Evolutionary conservation across 345 rosid genomes (phyloP).

Genomic region (Eucalyptus sp.): DNA sequence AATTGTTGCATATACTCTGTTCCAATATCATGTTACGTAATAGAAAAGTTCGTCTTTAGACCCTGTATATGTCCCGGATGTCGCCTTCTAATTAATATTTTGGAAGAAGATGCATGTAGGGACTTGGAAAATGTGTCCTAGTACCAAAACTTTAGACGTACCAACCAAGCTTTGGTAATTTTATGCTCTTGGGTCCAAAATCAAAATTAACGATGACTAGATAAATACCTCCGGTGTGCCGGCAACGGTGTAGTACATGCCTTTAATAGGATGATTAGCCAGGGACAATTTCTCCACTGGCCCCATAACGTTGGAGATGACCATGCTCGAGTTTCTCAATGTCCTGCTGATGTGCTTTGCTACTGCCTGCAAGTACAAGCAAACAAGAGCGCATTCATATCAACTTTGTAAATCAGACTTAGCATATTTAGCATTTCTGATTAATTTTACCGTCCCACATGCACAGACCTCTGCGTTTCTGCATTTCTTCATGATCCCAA

Average conservation of each 20-base stretch:
- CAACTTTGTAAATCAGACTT: neutral
- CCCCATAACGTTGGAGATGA: constrained; percentile 33
- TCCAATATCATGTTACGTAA: neutral
- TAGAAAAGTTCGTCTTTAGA: neutral
- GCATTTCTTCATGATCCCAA: constrained; percentile 8
- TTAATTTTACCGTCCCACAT: neutral
- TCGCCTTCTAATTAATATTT: neutral
- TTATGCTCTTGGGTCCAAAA: neutral
- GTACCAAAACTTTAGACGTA: neutral
- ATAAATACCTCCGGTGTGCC: constrained; percentile 33
- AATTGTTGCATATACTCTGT: neutral
- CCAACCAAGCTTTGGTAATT: constrained; percentile 4
- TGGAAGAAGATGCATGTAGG: neutral
- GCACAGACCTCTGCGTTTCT: constrained; percentile 18
- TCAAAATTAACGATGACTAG: constrained; percentile 5
- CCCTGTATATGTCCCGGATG: neutral
- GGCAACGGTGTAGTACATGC: constrained; percentile 23
- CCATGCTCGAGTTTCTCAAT: constrained; percentile 35
- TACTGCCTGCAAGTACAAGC: constrained; percentile 1
- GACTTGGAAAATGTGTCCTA: neutral
- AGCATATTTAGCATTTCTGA: neutral
- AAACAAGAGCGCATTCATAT: neutral
- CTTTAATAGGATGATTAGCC: constrained; percentile 29
- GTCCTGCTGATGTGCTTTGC: constrained; percentile 22
- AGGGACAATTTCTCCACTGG: constrained; percentile 35